A percentile compares a stretch with the other conserved stretches of the same genome.
phyloP scores from a whole-genome alignment of 495 filamentous ascomycete genomes.

The Lindgomyces ingoldianus region DNA sequence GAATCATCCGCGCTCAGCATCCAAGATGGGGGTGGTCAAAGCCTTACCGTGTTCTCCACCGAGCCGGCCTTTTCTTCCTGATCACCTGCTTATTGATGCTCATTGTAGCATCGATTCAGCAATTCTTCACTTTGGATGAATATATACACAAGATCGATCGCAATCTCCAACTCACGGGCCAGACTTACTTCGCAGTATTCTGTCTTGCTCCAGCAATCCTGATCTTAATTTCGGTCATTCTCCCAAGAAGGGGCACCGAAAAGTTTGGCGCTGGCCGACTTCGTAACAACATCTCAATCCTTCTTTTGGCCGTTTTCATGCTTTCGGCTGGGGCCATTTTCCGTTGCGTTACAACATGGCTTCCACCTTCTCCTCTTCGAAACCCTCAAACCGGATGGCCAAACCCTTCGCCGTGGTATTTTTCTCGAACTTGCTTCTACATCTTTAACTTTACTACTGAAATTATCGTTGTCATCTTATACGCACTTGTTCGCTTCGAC shows the following conservation, averaged over 20 bases:
- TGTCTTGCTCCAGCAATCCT: conserved; percentile 30
- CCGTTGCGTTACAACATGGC: conserved; percentile 32
- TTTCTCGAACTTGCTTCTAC: conserved; percentile 57
- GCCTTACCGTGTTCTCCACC: conserved; percentile 22
- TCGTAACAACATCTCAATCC: conserved; percentile 33
- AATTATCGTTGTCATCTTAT: conserved; percentile 64
- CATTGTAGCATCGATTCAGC: conserved; percentile 34
- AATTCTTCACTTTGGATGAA: conserved; percentile 38
- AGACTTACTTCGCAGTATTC: conserved; percentile 38
- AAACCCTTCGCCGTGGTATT: conserved; percentile 38
- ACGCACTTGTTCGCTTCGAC: conserved; percentile 68
- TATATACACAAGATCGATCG: conserved; percentile 29
- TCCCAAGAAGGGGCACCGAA: conserved; percentile 27
- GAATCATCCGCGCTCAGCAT: conserved; percentile 41
- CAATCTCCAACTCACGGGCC: conserved; percentile 29
- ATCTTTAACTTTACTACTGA: conserved; percentile 76
- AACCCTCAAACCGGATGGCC: conserved; percentile 7
- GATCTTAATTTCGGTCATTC: conserved; percentile 18
- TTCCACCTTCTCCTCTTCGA: conserved; percentile 26
- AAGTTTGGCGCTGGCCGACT: conserved; percentile 41
- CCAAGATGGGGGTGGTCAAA: conserved; percentile 40
- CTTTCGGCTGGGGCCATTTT: conserved; percentile 39
- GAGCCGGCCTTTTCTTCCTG: conserved; percentile 23
- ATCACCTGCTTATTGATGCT: conserved; percentile 26
- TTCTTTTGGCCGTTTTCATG: conserved; percentile 25